Conservation (phyloP, 441 rosid species). For the Francoa sonchifolia region DNA sequence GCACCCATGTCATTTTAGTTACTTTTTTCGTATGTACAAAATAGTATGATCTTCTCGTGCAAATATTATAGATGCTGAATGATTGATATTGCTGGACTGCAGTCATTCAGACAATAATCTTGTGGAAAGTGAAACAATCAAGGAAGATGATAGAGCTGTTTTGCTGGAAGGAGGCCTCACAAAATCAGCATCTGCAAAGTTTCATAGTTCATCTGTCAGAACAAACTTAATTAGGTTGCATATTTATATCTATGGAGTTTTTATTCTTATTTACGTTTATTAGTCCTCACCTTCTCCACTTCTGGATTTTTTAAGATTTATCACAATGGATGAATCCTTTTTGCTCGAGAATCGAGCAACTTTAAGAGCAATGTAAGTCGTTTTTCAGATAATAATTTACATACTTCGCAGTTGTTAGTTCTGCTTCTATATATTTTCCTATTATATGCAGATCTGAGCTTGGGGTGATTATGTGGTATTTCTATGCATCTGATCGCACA, state of each 20-base stretch:
- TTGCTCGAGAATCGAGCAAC: constrained; percentile 81
- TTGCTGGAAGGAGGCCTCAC: constrained; percentile 84
- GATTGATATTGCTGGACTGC: constrained; percentile 18
- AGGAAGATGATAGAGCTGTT: constrained; percentile 79
- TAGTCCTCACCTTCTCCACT: constrained; percentile 12
- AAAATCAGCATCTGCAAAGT: constrained; percentile 60
- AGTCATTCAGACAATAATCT: constrained; percentile 91
- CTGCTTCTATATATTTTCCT: constrained; percentile 5
- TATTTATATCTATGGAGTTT: constrained; percentile 5
- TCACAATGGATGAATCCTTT: constrained; percentile 83
- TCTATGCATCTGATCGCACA: constrained; percentile 75
- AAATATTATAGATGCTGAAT: constrained; percentile 6
- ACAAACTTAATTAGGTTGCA: constrained; percentile 62
- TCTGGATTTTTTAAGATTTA: constrained; percentile 41
- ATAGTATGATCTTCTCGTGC: neutral
- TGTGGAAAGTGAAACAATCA: constrained; percentile 47
- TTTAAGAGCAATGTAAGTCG: constrained; percentile 74
- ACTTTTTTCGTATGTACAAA: neutral
- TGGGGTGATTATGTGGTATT: constrained; percentile 61
- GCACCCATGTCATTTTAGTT: neutral
- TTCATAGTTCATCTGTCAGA: constrained; percentile 47
- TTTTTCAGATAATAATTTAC: neutral
- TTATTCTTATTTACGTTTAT: constrained; percentile 1
- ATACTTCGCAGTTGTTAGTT: neutral
- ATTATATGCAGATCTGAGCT: constrained; percentile 65